Evolutionary conservation across 352 stramenopile genomes (phyloP), one percentile per base, ranked within the genome.

Genomic region (Globisporangium paddicum): DNA sequence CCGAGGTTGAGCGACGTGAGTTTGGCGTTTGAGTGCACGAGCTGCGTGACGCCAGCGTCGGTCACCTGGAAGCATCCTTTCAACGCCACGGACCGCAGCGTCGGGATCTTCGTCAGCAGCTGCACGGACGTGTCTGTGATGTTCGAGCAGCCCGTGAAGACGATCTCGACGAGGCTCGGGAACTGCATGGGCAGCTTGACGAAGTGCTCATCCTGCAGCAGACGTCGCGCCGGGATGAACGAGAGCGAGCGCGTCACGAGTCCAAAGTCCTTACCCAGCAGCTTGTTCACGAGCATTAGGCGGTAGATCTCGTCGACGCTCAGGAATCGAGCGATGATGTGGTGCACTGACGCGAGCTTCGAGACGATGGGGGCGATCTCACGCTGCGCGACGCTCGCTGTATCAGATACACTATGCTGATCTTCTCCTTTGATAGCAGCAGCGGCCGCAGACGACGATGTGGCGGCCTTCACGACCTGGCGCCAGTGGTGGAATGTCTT

Each of bases 401-500:
- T 8, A 9, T 60, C 28, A n/a, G n/a, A n/a, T n/a, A n/a, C 3
- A 5, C 14, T 34, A 11, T 19, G 6, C 32, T 18, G 16, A n/a
- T 21, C 18, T 21, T 37, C 25, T 25, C 25, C n/a, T 52, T 30
- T 16, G 25, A 25, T 65, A 49, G 52, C 34, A 60, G 34, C 53
- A 49, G 8, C 45, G 42, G 21, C 50, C 8, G 25, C 42, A 37
- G 25, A 46, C 60, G 23, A 60, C 47, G 35, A 62, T 2, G 26
- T 55, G 51, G 35, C 41, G 18, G 53, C 58, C 49, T 57, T 68
- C 34, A 81, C 71, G 2, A 66, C 63, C 54, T 87, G 72, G 18
- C 75, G 71, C 81, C 78, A 90, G 61, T 84, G 78, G 58, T 88
- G 73, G 58, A 90, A 90, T 2, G 71, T 86, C 65, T 89, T 87